phyloP scores from a whole-genome alignment of 2,329 filamentous ascomycete genomes.

The Stachybotrys elegans region DNA sequence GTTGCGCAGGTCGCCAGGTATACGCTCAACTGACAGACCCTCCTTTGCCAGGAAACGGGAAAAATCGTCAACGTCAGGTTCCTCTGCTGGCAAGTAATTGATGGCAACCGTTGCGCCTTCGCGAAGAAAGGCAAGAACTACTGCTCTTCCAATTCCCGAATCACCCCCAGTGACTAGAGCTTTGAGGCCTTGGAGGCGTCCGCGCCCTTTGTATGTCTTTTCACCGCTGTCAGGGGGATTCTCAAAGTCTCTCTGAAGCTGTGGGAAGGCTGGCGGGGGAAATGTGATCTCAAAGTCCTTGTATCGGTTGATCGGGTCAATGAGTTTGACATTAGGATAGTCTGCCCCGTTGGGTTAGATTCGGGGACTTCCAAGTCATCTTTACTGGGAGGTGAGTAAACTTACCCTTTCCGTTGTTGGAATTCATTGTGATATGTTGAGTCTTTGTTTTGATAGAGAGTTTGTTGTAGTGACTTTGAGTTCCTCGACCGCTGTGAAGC shows the following conservation, averaged over 20 bases:
- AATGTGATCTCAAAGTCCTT: background rate
- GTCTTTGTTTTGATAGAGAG: too few relatives aligned
- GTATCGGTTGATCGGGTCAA: background rate
- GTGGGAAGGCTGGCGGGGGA: background rate
- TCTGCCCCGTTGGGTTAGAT: too few relatives aligned
- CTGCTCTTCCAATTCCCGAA: background rate
- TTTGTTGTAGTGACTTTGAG: too few relatives aligned
- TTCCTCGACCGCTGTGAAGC: too few relatives aligned
- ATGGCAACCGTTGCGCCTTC: background rate
- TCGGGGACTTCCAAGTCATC: too few relatives aligned
- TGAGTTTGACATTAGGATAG: background rate
- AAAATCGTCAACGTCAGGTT: background rate
- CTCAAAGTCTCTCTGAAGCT: background rate
- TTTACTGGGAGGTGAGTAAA: too few relatives aligned
- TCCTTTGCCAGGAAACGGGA: background rate
- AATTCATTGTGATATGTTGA: too few relatives aligned
- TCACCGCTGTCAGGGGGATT: background rate
- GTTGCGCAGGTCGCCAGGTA: background rate
- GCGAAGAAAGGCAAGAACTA: background rate
- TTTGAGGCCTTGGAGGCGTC: background rate
- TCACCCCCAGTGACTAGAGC: background rate
- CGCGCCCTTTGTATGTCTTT: background rate
- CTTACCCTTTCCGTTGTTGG: too few relatives aligned
- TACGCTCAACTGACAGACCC: background rate
- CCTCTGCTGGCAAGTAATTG: background rate